Evolutionary conservation across 2,329 filamentous ascomycete species (phyloP).

Genomic region (Penicillium fuscoglaucum): DNA sequence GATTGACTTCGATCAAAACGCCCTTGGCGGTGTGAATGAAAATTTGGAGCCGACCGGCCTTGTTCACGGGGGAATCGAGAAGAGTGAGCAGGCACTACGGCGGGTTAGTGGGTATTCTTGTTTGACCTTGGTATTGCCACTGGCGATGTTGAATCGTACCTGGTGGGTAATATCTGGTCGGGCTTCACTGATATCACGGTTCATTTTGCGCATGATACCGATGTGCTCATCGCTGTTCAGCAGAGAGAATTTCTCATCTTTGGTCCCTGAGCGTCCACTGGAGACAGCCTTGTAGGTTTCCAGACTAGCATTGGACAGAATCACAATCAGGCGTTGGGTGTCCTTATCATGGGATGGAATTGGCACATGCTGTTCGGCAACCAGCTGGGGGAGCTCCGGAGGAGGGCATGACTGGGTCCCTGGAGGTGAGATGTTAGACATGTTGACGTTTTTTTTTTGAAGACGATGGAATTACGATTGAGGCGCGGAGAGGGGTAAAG

Average conservation of each 20-base stretch:
- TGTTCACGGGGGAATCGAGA: conserved; percentile 97
- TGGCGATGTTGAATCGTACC: conserved; percentile 57
- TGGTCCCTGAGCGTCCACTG: conserved; percentile 62
- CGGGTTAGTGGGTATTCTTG: conserved; percentile 9
- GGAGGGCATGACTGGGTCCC: conserved; percentile 94
- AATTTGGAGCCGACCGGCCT: conserved; percentile 94
- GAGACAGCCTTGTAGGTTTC: conserved; percentile 95
- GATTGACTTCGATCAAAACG: conserved; percentile 95
- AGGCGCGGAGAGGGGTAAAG: conserved; percentile 5
- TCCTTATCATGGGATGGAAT: conserved; percentile 87
- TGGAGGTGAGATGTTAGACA: conserved; percentile 44
- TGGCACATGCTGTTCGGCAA: conserved; percentile 86
- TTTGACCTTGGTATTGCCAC: conserved; percentile 1
- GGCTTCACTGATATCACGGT: conserved; percentile 95
- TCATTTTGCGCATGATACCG: conserved; percentile 99
- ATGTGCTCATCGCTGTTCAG: conserved; percentile 99
- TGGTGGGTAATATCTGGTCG: conserved; percentile 98
- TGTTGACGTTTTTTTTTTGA: conserved; percentile 8
- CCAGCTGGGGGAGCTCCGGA: conserved; percentile 83
- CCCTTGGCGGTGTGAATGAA: conserved; percentile 98
- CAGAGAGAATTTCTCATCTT: conserved; percentile 92
- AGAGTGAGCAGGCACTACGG: conserved; percentile 89
- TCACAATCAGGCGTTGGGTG: conserved; percentile 86
- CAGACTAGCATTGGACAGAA: conserved; percentile 93
- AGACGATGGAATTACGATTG: background rate